Percentiles rank a stretch among this genome's conserved stretches.
These are phyloP conservation scores for Pythium sp. DNA, from an alignment of 352 stramenopile genomes.

Conservation along the genomic window DNA sequence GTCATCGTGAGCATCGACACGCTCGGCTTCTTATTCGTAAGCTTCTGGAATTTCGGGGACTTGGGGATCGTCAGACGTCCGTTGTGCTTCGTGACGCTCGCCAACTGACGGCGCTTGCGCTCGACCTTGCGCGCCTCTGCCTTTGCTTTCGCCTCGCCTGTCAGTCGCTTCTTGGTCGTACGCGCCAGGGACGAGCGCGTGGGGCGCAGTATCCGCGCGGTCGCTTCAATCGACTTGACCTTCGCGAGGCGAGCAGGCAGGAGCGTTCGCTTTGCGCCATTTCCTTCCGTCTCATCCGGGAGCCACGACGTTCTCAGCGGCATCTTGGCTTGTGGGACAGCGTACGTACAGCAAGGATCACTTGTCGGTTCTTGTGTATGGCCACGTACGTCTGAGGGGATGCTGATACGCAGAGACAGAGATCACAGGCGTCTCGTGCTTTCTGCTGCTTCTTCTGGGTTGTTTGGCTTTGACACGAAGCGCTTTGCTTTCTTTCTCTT, in stretches of 20 bases:
- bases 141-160: conserved; percentile 39
- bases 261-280: conserved; percentile 29
- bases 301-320: conserved; percentile 14
- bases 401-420: not conserved
- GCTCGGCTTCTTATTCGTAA: conserved; percentile 29
- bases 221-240: conserved; percentile 52
- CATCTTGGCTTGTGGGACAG: not conserved
- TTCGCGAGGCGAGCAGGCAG: conserved; percentile 40
- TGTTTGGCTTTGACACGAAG: not conserved
- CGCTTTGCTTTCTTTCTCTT: not conserved
- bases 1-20: conserved; percentile 57
- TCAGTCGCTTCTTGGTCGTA: conserved; percentile 39
- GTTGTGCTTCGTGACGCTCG: conserved; percentile 49
- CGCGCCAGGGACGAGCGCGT: conserved; percentile 54
- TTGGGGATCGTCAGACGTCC: conserved; percentile 62
- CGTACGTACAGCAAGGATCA: not conserved
- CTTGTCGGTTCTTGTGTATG: not conserved
- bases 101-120: conserved; percentile 28
- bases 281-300: not conserved
- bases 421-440: conserved; percentile 4
- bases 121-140: conserved; percentile 33
- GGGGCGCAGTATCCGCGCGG: conserved; percentile 56
- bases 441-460: not conserved
- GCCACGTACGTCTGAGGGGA: not conserved
- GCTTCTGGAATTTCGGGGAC: conserved; percentile 61